These are phyloP conservation scores for Ormosia emarginata DNA, from an alignment of 306 rosid species.

Conservation along the genomic window DNA sequence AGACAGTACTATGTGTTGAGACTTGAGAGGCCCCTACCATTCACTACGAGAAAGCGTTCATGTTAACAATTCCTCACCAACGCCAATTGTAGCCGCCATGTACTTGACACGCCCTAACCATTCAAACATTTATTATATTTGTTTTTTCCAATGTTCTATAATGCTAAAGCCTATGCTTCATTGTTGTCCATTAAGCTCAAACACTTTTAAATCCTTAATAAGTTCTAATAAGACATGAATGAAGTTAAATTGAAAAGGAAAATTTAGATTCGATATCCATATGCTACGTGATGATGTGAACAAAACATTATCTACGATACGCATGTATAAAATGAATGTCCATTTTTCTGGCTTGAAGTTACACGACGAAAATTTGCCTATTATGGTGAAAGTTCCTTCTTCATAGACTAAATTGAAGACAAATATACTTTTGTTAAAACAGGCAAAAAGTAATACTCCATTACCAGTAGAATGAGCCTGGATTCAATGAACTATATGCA, in stretches of 20 bases:
- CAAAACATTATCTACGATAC: background rate
- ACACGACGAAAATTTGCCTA: background rate
- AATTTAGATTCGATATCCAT: background rate
- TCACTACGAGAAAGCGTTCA: background rate
- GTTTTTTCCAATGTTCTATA: background rate
- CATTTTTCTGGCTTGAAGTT: background rate
- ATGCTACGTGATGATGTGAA: background rate
- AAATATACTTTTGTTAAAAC: background rate
- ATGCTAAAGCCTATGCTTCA: background rate
- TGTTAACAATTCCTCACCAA: background rate
- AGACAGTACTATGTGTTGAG: background rate
- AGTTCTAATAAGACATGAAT: background rate
- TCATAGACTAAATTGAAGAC: background rate
- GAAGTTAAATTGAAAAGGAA: background rate
- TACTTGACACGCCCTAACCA: background rate
- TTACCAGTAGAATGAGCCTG: background rate
- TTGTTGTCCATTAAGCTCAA: background rate
- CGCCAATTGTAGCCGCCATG: conserved; percentile 30
- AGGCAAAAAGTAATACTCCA: background rate
- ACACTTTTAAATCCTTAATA: background rate
- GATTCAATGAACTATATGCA: conserved; percentile 21
- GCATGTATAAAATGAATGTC: background rate
- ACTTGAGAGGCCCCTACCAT: conserved; percentile 20
- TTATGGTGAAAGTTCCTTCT: background rate
- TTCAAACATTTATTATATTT: background rate